Percentiles rank a stretch among this genome's conserved stretches.
phyloP scores from a whole-genome alignment of 768 basidiomycete genomes.

The Pisolithus sp. region DNA sequence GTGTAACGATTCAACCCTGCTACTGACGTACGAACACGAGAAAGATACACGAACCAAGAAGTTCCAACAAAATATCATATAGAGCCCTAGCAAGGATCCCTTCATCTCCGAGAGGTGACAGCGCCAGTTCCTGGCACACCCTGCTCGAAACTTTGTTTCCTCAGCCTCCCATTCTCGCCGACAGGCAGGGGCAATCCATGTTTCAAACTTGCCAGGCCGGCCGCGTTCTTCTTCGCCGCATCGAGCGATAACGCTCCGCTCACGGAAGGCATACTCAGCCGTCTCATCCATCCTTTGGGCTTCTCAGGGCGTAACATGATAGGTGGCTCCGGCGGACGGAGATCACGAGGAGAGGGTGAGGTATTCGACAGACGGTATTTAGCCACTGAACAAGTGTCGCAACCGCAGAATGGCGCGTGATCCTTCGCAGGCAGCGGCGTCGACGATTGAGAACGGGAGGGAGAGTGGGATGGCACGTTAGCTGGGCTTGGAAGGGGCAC shows the following conservation, averaged over 20 bases:
- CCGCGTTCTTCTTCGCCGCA: constrained; percentile 39
- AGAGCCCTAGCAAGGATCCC: no score
- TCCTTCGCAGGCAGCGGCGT: constrained; percentile 23
- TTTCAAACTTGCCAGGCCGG: constrained; percentile 36
- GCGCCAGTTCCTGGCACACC: constrained; percentile 42
- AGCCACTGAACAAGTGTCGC: constrained; percentile 53
- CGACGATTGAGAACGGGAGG: constrained; percentile 21
- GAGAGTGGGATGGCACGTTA: constrained; percentile 23
- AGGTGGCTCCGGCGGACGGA: constrained; percentile 39
- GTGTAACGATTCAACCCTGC: no score
- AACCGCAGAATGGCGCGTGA: constrained; percentile 64
- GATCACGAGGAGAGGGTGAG: constrained; percentile 25
- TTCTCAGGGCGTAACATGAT: constrained; percentile 47
- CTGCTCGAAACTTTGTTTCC: constrained; percentile 29
- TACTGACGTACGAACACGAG: no score
- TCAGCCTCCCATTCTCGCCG: constrained; percentile 42
- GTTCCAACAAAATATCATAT: not conserved
- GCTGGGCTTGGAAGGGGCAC: constrained; percentile 4
- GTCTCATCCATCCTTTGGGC: constrained; percentile 67
- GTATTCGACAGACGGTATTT: constrained; percentile 41
- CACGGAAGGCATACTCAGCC: constrained; percentile 70
- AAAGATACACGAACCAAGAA: not conserved
- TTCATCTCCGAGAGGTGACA: constrained; percentile 35
- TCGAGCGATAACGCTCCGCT: constrained; percentile 56
- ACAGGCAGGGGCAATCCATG: constrained; percentile 27